A percentile compares a stretch with the other conserved stretches of the same genome.
Conservation (phyloP, 768 basidiomycete species). For the Mycena crocata region DNA sequence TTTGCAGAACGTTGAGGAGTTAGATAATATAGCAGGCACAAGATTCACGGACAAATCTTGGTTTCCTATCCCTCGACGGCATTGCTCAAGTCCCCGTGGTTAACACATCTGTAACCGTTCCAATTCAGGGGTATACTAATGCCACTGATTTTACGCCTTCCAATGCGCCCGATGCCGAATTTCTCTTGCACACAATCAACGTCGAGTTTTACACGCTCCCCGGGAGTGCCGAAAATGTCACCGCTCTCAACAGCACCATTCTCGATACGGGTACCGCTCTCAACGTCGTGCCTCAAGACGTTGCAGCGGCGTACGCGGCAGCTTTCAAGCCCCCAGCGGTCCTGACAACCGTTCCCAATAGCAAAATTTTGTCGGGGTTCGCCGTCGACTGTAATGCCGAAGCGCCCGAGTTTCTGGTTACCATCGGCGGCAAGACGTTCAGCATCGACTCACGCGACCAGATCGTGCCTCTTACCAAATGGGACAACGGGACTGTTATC, state of each 20-base stretch:
- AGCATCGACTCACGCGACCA: slow-evolving; percentile 28
- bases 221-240: slow-evolving; percentile 15
- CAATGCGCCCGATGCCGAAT: slow-evolving; percentile 10
- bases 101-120: slow-evolving; percentile 21
- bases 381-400: slow-evolving; percentile 27
- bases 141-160: slow-evolving; percentile 8
- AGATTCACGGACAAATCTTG: too few species aligned
- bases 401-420: slow-evolving; percentile 30
- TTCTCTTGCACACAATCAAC: slow-evolving; percentile 24
- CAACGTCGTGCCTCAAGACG: slow-evolving; percentile 23
- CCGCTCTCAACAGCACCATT: slow-evolving; percentile 16
- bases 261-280: slow-evolving; percentile 29
- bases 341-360: slow-evolving; percentile 15
- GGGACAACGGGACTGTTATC: slow-evolving; percentile 19
- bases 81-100: neutral
- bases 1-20: too few species aligned
- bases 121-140: slow-evolving; percentile 29
- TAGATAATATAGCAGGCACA: too few species aligned
- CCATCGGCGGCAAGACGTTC: slow-evolving; percentile 31
- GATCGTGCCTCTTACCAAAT: slow-evolving; percentile 19
- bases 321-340: slow-evolving; percentile 28
- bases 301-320: slow-evolving; percentile 31
- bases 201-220: slow-evolving; percentile 30
- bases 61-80: neutral
- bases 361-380: slow-evolving; percentile 19